phyloP scores from a whole-genome alignment of 2,329 filamentous ascomycete species.

The Paraphoma chrysanthemicola region DNA sequence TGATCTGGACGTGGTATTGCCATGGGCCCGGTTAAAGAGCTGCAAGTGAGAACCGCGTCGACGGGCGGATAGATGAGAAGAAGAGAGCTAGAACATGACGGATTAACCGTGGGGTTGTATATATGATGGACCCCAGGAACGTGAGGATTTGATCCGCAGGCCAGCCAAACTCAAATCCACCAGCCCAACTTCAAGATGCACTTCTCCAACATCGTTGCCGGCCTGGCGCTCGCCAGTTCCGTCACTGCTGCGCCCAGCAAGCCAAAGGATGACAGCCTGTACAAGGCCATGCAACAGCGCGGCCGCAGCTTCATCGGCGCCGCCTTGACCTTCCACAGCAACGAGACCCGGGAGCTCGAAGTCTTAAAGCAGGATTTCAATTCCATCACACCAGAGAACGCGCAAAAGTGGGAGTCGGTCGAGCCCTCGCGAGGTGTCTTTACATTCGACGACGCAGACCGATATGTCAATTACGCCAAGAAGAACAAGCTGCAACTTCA shows the following conservation, averaged over 20 bases:
- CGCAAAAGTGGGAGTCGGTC: constrained; percentile 46
- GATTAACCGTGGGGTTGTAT: constrained; percentile 27
- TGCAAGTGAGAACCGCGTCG: constrained; percentile 11
- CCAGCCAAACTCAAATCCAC: constrained; percentile 6
- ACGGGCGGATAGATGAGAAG: constrained; percentile 16
- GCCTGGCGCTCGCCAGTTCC: constrained; percentile 29
- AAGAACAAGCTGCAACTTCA: constrained; percentile 44
- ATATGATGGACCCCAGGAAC: constrained; percentile 8
- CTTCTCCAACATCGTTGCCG: constrained; percentile 32
- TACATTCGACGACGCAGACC: constrained; percentile 47
- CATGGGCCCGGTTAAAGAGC: constrained; percentile 26
- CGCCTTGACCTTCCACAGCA: constrained; percentile 30
- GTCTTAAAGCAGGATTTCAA: constrained; percentile 40
- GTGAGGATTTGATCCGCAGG: constrained; percentile 2
- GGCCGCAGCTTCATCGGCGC: constrained; percentile 34
- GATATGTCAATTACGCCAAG: constrained; percentile 42
- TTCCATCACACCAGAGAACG: constrained; percentile 32
- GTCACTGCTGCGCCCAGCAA: constrained; percentile 25
- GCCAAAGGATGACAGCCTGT: constrained; percentile 22
- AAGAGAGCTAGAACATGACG: constrained; percentile 17
- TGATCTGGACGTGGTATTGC: constrained; percentile 5
- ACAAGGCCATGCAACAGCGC: constrained; percentile 32
- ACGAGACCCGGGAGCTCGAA: constrained; percentile 30
- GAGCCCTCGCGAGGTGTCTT: constrained; percentile 48
- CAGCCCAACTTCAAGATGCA: constrained; percentile 24